These are phyloP conservation scores for Candida chauliodis DNA, from an alignment of 805 yeast species.

Conservation along the genomic window DNA sequence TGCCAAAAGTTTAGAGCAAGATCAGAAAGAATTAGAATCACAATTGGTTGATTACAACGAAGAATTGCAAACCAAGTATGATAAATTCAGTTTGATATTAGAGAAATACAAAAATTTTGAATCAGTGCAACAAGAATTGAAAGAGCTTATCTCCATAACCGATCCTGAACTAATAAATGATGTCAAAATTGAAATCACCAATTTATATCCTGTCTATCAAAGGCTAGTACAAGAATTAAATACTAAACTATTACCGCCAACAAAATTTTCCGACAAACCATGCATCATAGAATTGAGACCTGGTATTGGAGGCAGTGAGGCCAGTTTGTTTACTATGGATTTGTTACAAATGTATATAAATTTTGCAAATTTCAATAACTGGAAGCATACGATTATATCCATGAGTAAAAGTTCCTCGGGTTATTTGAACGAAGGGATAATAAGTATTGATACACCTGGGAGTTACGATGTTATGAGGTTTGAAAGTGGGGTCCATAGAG, in stretches of 20 bases:
- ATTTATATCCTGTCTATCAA: conserved; percentile 43
- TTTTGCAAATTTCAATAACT: conserved; percentile 59
- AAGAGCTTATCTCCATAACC: conserved; percentile 22
- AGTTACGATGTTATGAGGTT: conserved; percentile 68
- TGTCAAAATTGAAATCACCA: conserved; percentile 58
- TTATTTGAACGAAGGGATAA: conserved; percentile 73
- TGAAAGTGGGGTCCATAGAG: conserved; percentile 96
- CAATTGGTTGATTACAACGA: conserved; percentile 30
- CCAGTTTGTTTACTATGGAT: conserved; percentile 80
- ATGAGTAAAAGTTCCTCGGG: conserved; percentile 55
- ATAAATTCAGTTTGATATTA: conserved; percentile 27
- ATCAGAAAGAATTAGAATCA: conserved; percentile 22
- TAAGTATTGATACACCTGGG: conserved; percentile 67
- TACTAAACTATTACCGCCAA: conserved; percentile 65
- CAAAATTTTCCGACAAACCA: conserved; percentile 70
- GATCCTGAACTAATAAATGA: conserved; percentile 44
- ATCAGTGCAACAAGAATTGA: conserved; percentile 21
- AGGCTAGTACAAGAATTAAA: conserved; percentile 46
- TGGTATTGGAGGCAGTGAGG: conserved; percentile 95
- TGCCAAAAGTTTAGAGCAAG: conserved; percentile 29
- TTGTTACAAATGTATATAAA: conserved; percentile 76
- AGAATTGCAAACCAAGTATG: conserved; percentile 29
- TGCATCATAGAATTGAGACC: conserved; percentile 86
- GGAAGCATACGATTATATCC: conserved; percentile 66
- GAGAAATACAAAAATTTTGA: conserved; percentile 29